Base-by-base conservation (phyloP, 1,284 basidiomycete species). In the Irpex sp. region DNA sequence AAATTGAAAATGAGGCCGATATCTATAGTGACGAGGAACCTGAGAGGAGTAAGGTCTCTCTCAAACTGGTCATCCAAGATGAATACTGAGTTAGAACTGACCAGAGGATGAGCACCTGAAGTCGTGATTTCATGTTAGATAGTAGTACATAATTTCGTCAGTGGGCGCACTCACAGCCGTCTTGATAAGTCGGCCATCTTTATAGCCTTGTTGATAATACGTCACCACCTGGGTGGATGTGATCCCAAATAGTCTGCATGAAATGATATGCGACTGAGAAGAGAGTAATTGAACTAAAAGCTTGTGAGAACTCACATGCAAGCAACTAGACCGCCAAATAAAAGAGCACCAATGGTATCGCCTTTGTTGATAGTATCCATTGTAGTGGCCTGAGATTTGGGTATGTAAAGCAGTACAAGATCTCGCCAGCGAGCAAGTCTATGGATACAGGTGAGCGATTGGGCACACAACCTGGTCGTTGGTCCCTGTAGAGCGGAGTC, bases 181-280 rank as follows among this genome's bases (percentile, higher is more conserved):
- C 51, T 40, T 54, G 34, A 26, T 44, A 13, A 56, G 19, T 37
- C 17, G 31, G 34, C 44, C 13, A 40, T 61, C 60, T 21, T 9
- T 21, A n/a, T 36, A n/a, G 13, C 37, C 8, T 11, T 34, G 51
- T 17, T 57, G 60, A 40, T 57, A 61, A 36, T 44, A 61, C 2
- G 19, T 36, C n/a, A 57, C 6, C 5, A 51, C 44, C 26, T 61
- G 60, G 4, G 56, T 37, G n/a, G 36, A 17, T 9, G 60, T 61
- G 17, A 61, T 56, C 5, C 60, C 60, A 54, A 56, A 61, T 15
- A 61, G 26, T 37, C 60, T 61, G 17, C 17, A 52, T 9, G 40
- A 44, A 26, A 26, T 26, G 26, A 26, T 26, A 38, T 37, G 57
- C n/a, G 36, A 48, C 6, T 38, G 13, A 21, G 58, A 17, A 26